phyloP scores from a whole-genome alignment of 1,284 basidiomycete species.

The Cutaneotrichosporon spelunceum region DNA sequence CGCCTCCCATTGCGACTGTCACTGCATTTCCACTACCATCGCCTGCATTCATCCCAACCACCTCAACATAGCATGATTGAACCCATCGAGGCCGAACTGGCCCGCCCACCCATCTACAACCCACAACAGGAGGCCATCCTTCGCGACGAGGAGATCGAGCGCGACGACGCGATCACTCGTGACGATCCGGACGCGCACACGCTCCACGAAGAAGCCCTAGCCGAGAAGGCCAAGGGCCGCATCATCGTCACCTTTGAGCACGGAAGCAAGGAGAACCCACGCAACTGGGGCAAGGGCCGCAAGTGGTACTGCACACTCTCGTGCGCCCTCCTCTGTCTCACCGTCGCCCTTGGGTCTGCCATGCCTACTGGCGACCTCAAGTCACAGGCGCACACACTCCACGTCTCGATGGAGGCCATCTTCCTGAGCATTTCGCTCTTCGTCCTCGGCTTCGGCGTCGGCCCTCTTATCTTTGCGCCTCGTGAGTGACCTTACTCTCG shows the following conservation, averaged over 20 bases:
- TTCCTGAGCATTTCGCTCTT: conserved; percentile 53
- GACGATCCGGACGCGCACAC: conserved; percentile 11
- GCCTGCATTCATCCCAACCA: neutral
- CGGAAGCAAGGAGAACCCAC: conserved; percentile 34
- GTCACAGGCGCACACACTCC: conserved; percentile 43
- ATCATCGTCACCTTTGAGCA: conserved; percentile 37
- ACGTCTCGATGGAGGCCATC: conserved; percentile 50
- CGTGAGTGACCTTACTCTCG: neutral
- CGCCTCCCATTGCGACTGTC: neutral
- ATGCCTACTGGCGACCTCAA: conserved; percentile 53
- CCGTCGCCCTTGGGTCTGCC: conserved; percentile 51
- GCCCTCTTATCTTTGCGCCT: conserved; percentile 50
- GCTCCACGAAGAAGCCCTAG: neutral
- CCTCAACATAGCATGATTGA: conserved; percentile 29
- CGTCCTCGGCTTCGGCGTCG: conserved; percentile 54
- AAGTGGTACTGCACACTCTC: conserved; percentile 41
- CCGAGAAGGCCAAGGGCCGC: conserved; percentile 24
- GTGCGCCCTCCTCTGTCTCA: conserved; percentile 35
- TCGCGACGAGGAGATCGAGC: conserved; percentile 31
- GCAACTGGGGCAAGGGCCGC: conserved; percentile 34
- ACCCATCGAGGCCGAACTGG: conserved; percentile 42
- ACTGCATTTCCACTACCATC: neutral
- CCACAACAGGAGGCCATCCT: conserved; percentile 29
- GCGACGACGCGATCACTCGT: conserved; percentile 7
- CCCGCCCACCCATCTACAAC: conserved; percentile 37